Base-by-base conservation (phyloP, 441 rosid species). In the Populus trichocarpa region DNA sequence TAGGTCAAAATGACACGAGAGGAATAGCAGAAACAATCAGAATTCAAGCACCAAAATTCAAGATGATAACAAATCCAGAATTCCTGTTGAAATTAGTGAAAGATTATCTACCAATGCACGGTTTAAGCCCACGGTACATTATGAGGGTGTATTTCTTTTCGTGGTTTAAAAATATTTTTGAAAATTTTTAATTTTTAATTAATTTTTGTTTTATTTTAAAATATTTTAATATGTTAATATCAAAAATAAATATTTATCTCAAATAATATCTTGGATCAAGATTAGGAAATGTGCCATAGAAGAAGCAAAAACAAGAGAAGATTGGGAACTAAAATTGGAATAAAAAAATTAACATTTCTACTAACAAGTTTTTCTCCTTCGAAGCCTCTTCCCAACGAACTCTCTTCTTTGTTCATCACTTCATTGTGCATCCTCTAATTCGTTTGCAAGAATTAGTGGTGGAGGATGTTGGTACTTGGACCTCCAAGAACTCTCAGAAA, bases 401-500 rank as follows among this genome's bases (percentile, higher is more conserved):
- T 82, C 90, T 73, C 81, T 85, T 86, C 75, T 87, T 67, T 88
- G 82, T 26, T 82, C 90, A 59, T 81, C 86, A 0, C 90, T 90
- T 95, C 98, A 94, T 75, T 72, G 74, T 2, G 93, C 96, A 78
- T 87, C 92, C 83, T 88, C 94, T 23, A 87, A 82, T 46, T 94
- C 97, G 23, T 69, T 78, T 0, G 95, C 95, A 10, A 90, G 89
- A 30, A 89, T 65, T 84, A 85, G 18, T 16, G 97, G 86, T 70
- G 92, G 92, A 0, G 98, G 97, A 82, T 89, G 92, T 26, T 80
- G 87, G 86, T 85, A 89, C 76, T 90, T 91, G 66, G 86, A 86
- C 77, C 97, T 83, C 97, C 94, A 88, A 6, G 97, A 91, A 23
- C 92, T 89, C 79, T 80, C 73, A 28, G 91, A 86, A 25, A 80